Evolutionary conservation across 306 rosid species (phyloP).

Genomic region (Astragalus membranaceus): DNA sequence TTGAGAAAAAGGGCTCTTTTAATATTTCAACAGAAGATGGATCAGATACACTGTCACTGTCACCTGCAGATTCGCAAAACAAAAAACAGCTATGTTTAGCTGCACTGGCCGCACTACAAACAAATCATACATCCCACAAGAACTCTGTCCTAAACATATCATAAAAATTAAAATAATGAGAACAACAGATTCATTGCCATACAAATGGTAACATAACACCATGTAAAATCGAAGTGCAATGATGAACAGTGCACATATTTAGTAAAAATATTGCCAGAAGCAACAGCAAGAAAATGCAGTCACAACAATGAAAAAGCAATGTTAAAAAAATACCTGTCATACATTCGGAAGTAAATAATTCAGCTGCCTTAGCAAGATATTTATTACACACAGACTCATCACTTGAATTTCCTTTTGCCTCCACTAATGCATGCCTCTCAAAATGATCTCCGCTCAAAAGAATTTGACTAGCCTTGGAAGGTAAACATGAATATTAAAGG

Average conservation of each 20-base stretch:
- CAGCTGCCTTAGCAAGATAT: conserved; percentile 61
- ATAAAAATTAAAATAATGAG: not conserved
- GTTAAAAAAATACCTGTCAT: conserved; percentile 44
- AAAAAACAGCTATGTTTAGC: conserved; percentile 8
- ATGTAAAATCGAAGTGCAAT: not conserved
- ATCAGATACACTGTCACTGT: conserved; percentile 29
- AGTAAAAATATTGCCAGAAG: not conserved
- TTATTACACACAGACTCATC: conserved; percentile 48
- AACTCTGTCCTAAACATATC: conserved; percentile 7
- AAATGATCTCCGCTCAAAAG: conserved; percentile 61
- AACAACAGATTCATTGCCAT: not conserved
- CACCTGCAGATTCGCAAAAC: conserved; percentile 37
- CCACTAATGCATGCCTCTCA: conserved; percentile 68
- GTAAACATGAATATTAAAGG: conserved; percentile 20
- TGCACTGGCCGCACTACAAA: conserved; percentile 5
- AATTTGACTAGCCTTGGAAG: conserved; percentile 55
- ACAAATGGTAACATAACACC: conserved; percentile 10
- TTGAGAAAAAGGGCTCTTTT: conserved; percentile 72
- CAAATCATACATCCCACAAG: conserved; percentile 1
- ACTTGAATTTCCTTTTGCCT: conserved; percentile 51
- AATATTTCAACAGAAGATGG: conserved; percentile 45
- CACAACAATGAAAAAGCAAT: conserved; percentile 3
- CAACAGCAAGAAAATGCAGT: not conserved
- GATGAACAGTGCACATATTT: not conserved
- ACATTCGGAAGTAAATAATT: conserved; percentile 40